A percentile compares a stretch with the other conserved stretches of the same genome.
These are phyloP conservation scores for Sistotremastrum niveocremeum DNA, from an alignment of 768 basidiomycete genomes.

Conservation along the genomic window DNA sequence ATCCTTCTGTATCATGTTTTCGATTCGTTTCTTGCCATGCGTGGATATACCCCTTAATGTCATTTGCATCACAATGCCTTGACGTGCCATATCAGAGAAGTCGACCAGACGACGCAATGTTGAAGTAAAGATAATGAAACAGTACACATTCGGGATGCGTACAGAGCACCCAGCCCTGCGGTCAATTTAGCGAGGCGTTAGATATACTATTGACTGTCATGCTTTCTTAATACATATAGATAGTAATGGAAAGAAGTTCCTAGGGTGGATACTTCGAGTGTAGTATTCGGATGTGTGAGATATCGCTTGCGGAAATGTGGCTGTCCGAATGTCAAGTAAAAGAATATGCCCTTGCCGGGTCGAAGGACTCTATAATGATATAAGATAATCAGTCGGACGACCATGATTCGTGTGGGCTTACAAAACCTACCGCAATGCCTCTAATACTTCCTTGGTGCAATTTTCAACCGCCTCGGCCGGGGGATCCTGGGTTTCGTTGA, in stretches of 20 bases:
- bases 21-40: too few species aligned
- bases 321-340: constrained; percentile 82
- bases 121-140: too few species aligned
- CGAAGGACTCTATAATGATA: constrained; percentile 40
- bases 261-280: constrained; percentile 51
- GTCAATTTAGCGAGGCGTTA: too few species aligned
- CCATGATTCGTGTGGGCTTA: neutral
- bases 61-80: too few species aligned
- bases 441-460: constrained; percentile 65
- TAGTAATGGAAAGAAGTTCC: constrained; percentile 81
- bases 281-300: constrained; percentile 41
- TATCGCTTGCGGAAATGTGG: constrained; percentile 75
- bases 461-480: constrained; percentile 54
- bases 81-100: too few species aligned
- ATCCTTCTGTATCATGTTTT: too few species aligned
- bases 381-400: neutral
- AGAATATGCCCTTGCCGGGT: constrained; percentile 42
- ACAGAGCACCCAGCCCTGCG: too few species aligned
- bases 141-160: too few species aligned
- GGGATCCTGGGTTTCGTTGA: constrained; percentile 39
- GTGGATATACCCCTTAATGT: too few species aligned
- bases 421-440: constrained; percentile 46
- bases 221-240: constrained; percentile 47
- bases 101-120: too few species aligned
- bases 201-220: neutral